Evolutionary conservation across 2,329 filamentous ascomycete species (phyloP).

Genomic region (Colletotrichum sp.): DNA sequence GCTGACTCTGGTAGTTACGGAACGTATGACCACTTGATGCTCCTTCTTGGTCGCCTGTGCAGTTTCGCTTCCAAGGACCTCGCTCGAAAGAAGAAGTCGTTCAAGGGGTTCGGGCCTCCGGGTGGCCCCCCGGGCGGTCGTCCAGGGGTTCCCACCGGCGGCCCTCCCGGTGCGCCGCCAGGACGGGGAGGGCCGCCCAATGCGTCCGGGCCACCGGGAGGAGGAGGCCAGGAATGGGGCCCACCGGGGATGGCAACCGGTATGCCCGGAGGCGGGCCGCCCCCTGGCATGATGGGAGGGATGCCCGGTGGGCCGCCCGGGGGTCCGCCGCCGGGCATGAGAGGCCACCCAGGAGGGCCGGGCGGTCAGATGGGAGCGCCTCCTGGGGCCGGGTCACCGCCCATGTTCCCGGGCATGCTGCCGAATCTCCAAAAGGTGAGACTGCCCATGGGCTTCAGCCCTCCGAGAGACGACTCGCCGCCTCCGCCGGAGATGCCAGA

Average conservation of each 20-base stretch:
- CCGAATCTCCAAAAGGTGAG: slow-evolving; percentile 55
- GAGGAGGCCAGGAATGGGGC: background rate
- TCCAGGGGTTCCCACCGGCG: slow-evolving; percentile 52
- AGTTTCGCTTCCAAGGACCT: slow-evolving; percentile 82
- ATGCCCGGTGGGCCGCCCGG: background rate
- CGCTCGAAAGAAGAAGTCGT: slow-evolving; percentile 74
- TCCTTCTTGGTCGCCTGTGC: slow-evolving; percentile 80
- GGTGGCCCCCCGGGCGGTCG: slow-evolving; percentile 33
- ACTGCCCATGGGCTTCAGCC: slow-evolving; percentile 60
- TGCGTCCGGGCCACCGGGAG: background rate
- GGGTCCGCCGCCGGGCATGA: background rate
- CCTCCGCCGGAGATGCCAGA: slow-evolving; percentile 49
- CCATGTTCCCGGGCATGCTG: slow-evolving; percentile 60
- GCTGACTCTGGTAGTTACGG: slow-evolving; percentile 67
- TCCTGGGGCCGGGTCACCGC: slow-evolving; percentile 39
- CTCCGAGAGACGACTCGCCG: slow-evolving; percentile 45
- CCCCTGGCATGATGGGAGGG: slow-evolving; percentile 6
- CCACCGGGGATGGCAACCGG: slow-evolving; percentile 6
- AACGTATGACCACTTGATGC: slow-evolving; percentile 84
- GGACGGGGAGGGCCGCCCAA: slow-evolving; percentile 34
- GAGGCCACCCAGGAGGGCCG: background rate
- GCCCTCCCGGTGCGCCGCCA: slow-evolving; percentile 40
- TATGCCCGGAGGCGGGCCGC: background rate
- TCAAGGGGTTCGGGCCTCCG: slow-evolving; percentile 56
- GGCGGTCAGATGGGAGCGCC: slow-evolving; percentile 21